phyloP scores from a whole-genome alignment of 805 yeast genomes.

The Brettanomyces nanus region DNA sequence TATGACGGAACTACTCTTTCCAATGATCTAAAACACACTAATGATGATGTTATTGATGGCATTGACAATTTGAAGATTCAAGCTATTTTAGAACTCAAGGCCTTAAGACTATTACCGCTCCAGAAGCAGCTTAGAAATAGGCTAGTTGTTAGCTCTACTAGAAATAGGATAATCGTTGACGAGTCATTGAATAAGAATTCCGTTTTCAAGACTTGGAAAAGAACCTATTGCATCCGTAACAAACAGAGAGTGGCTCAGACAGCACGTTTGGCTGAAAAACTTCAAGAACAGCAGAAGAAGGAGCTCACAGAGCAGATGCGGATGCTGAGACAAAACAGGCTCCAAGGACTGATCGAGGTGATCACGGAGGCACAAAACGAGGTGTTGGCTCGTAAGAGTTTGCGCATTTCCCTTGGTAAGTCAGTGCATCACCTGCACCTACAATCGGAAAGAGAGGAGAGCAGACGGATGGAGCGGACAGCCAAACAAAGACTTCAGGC shows the following conservation, averaged over 20 bases:
- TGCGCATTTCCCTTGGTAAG: constrained; percentile 25
- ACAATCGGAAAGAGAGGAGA: constrained; percentile 64
- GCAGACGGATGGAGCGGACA: constrained; percentile 63
- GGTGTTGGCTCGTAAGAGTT: constrained; percentile 23
- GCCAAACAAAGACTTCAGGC: constrained; percentile 89
- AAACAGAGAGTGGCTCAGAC: constrained; percentile 69
- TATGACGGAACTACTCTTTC: constrained; percentile 29
- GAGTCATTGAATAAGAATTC: constrained; percentile 45
- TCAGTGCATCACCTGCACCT: constrained; percentile 41
- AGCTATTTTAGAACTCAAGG: constrained; percentile 62
- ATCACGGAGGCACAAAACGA: constrained; percentile 24
- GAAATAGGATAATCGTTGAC: constrained; percentile 42
- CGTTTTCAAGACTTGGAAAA: constrained; percentile 54
- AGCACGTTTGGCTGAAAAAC: constrained; percentile 64
- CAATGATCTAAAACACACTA: constrained; percentile 28
- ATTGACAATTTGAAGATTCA: constrained; percentile 55
- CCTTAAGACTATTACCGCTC: constrained; percentile 54
- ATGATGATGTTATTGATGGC: constrained; percentile 36
- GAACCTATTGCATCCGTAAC: constrained; percentile 60
- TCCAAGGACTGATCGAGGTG: constrained; percentile 29
- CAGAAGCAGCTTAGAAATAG: constrained; percentile 65
- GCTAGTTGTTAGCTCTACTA: constrained; percentile 31
- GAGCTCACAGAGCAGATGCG: constrained; percentile 49
- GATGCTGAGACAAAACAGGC: constrained; percentile 41
- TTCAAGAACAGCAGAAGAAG: constrained; percentile 53